phyloP scores from a whole-genome alignment of 2,329 filamentous ascomycete species.

The Paecilomyces formosus region DNA sequence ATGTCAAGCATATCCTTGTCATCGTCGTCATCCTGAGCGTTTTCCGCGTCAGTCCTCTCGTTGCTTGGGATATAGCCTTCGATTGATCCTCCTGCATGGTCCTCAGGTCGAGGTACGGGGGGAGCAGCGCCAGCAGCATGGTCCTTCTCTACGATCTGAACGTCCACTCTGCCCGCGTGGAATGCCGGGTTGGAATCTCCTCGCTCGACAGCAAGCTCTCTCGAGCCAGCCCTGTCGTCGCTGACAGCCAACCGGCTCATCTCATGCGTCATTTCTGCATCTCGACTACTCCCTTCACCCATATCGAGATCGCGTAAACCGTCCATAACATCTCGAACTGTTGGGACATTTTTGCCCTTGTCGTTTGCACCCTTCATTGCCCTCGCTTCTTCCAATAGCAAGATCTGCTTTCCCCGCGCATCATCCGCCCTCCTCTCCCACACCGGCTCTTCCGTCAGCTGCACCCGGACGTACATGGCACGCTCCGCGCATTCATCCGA shows the following conservation, averaged over 20 bases:
- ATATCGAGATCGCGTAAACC: slow-evolving; percentile 13
- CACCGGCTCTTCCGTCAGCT: slow-evolving; percentile 75
- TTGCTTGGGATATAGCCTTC: slow-evolving; percentile 32
- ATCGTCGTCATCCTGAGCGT: slow-evolving; percentile 42
- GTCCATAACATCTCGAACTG: slow-evolving; percentile 18
- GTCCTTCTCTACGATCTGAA: slow-evolving; percentile 28
- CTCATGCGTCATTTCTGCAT: slow-evolving; percentile 13
- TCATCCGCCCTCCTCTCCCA: slow-evolving; percentile 64
- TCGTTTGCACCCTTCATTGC: slow-evolving; percentile 8
- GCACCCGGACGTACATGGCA: slow-evolving; percentile 79
- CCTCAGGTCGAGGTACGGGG: slow-evolving; percentile 25
- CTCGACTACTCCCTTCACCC: slow-evolving; percentile 5
- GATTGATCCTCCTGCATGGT: slow-evolving; percentile 31
- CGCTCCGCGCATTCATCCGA: slow-evolving; percentile 68
- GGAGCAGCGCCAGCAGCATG: slow-evolving; percentile 12
- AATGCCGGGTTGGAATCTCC: slow-evolving; percentile 21
- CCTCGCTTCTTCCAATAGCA: slow-evolving; percentile 58
- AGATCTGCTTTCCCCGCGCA: slow-evolving; percentile 45
- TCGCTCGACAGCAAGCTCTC: slow-evolving; percentile 28
- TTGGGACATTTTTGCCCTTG: slow-evolving; percentile 11
- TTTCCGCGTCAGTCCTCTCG: slow-evolving; percentile 2
- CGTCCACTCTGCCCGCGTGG: slow-evolving; percentile 21
- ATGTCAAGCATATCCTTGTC: slow-evolving; percentile 43
- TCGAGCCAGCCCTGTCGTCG: slow-evolving; percentile 13
- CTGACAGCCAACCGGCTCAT: slow-evolving; percentile 19